Percentiles rank a stretch among this genome's conserved stretches.
Conservation (phyloP, 108 stramenopile genomes). For the Cyclostephanos tholiformis region DNA sequence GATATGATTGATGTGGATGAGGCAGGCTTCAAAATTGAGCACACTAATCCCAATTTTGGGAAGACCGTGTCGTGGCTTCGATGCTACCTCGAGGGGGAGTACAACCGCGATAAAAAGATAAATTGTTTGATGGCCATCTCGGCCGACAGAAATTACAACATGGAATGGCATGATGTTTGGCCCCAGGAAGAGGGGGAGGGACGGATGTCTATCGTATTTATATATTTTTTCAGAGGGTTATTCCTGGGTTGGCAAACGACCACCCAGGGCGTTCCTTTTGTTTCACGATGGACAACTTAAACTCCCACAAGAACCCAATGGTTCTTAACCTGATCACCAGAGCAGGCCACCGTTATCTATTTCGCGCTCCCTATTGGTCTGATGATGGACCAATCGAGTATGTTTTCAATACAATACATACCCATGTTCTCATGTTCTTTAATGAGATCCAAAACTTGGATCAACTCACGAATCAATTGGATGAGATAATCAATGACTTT, state of each 20-base stretch:
- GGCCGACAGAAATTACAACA: conserved; percentile 9
- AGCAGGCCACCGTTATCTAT: conserved; percentile 11
- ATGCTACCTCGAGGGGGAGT: conserved; percentile 1
- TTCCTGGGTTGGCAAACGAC: not conserved
- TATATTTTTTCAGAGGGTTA: not conserved
- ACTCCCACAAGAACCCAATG: conserved; percentile 16
- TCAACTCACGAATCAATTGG: not conserved
- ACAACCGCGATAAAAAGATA: conserved; percentile 3
- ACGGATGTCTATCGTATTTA: not conserved
- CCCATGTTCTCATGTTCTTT: conserved; percentile 3
- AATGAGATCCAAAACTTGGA: conserved; percentile 1
- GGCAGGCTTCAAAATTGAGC: conserved; percentile 21
- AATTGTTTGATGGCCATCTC: conserved; percentile 16
- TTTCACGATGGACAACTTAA: conserved; percentile 26
- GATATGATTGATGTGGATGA: conserved; percentile 36
- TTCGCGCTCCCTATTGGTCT: conserved; percentile 22
- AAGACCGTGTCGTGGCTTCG: conserved; percentile 10
- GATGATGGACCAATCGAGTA: conserved; percentile 26
- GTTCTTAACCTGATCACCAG: conserved; percentile 1
- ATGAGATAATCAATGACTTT: not conserved
- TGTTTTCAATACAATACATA: conserved; percentile 28
- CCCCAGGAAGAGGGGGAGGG: conserved; percentile 8
- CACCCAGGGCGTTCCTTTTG: conserved; percentile 2
- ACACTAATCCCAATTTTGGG: conserved; percentile 15
- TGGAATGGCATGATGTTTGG: not conserved